Percentiles rank a stretch among this genome's conserved stretches.
These are phyloP conservation scores for Panaeolus papilionaceus DNA, from an alignment of 768 basidiomycete genomes.

Conservation along the genomic window DNA sequence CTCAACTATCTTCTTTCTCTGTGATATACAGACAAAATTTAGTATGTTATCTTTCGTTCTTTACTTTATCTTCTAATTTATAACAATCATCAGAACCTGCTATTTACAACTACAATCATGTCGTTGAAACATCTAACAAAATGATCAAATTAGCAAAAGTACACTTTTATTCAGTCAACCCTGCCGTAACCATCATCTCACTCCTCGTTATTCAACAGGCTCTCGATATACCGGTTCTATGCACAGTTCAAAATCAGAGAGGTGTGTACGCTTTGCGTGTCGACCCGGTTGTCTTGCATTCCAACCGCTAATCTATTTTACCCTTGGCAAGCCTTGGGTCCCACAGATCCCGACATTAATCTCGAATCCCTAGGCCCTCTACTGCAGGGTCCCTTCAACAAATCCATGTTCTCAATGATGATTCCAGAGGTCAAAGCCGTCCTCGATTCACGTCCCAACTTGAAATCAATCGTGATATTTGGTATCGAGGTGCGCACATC, in stretches of 20 bases:
- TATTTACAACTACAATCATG: slow-evolving; percentile 74
- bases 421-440: slow-evolving; percentile 66
- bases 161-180: background rate
- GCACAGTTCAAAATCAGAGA: slow-evolving; percentile 84
- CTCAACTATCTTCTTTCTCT: slow-evolving; percentile 73
- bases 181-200: slow-evolving; percentile 12
- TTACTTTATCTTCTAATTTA: slow-evolving; percentile 15
- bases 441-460: slow-evolving; percentile 50
- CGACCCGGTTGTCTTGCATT: background rate
- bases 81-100: slow-evolving; percentile 37
- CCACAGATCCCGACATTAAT: slow-evolving; percentile 68
- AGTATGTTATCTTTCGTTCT: slow-evolving; percentile 46
- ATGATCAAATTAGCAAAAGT: slow-evolving; percentile 81
- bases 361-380: slow-evolving; percentile 58
- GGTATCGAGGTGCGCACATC: slow-evolving; percentile 79
- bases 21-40: slow-evolving; percentile 84
- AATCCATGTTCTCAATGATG: slow-evolving; percentile 88
- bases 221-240: slow-evolving; percentile 73
- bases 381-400: slow-evolving; percentile 69
- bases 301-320: slow-evolving; percentile 12
- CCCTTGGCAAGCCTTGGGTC: slow-evolving; percentile 61
- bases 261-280: slow-evolving; percentile 46
- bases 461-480: slow-evolving; percentile 74
- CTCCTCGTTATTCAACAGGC: slow-evolving; percentile 42
- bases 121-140: slow-evolving; percentile 75